phyloP scores from a whole-genome alignment of 2,329 filamentous ascomycete genomes.

The Gnomoniopsis smithogilvyi region DNA sequence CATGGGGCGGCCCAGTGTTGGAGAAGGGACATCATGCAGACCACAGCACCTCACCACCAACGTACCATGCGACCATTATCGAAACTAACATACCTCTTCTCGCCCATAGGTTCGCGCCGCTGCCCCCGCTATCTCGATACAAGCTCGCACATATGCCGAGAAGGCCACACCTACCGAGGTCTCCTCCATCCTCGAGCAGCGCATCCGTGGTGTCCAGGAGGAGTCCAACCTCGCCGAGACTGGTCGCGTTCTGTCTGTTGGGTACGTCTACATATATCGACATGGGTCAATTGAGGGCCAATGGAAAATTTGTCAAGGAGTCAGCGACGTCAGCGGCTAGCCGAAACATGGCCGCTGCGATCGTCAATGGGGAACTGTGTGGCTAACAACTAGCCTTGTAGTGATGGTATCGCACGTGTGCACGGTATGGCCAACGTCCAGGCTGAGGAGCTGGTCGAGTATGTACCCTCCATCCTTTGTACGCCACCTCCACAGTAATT shows the following conservation, averaged over 20 bases:
- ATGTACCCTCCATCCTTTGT: constrained; percentile 44
- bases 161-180: constrained; percentile 98
- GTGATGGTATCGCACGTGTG: constrained; percentile 99
- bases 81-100: constrained; percentile 22
- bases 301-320: background rate
- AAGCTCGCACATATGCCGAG: constrained; percentile 86
- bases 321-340: background rate
- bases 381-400: constrained; percentile 41
- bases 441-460: constrained; percentile 99
- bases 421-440: constrained; percentile 99
- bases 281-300: background rate
- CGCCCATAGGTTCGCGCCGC: constrained; percentile 73
- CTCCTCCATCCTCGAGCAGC: constrained; percentile 98
- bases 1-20: background rate
- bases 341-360: background rate
- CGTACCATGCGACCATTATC: constrained; percentile 20
- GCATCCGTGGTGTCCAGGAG: constrained; percentile 97
- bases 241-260: constrained; percentile 96
- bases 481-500: constrained; percentile 14
- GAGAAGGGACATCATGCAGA: constrained; percentile 18
- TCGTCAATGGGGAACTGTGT: background rate
- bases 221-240: constrained; percentile 96
- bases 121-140: constrained; percentile 71
- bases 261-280: constrained; percentile 63
- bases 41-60: constrained; percentile 9